phyloP scores from a whole-genome alignment of 1,139 yeast genomes.

The Protomyces macrosporus region DNA sequence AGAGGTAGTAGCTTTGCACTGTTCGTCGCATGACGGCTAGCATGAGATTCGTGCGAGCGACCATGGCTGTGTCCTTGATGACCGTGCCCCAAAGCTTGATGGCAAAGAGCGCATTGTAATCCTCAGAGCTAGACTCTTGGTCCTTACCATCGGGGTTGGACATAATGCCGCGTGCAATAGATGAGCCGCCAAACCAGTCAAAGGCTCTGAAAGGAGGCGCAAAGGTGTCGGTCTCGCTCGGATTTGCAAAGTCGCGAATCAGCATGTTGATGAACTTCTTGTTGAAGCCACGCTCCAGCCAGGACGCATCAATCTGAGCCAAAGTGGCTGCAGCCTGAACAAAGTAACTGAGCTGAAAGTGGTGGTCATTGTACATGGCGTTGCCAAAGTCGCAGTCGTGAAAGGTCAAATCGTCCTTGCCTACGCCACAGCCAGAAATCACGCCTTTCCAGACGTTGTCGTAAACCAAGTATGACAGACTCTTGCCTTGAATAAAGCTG shows the following conservation, averaged over 20 bases:
- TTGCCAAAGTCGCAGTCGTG: constrained; percentile 57
- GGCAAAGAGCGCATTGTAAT: constrained; percentile 64
- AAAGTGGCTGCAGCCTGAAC: constrained; percentile 73
- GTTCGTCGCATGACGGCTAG: constrained; percentile 59
- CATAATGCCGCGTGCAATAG: constrained; percentile 77
- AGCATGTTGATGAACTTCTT: constrained; percentile 61
- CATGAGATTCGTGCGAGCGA: constrained; percentile 69
- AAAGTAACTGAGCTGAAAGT: constrained; percentile 74
- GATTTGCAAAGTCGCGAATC: constrained; percentile 74
- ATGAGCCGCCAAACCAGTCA: constrained; percentile 77
- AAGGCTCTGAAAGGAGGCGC: constrained; percentile 78
- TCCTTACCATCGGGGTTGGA: constrained; percentile 69
- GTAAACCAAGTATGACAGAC: constrained; percentile 58
- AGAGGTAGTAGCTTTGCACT: constrained; percentile 58
- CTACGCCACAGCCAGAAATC: constrained; percentile 49
- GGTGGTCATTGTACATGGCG: constrained; percentile 71
- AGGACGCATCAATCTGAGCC: constrained; percentile 60
- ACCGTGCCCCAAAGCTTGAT: constrained; percentile 77
- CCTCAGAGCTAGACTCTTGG: constrained; percentile 72
- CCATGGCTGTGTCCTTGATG: constrained; percentile 66
- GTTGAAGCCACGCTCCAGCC: constrained; percentile 53
- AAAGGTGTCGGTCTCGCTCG: constrained; percentile 52
- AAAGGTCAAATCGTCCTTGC: constrained; percentile 45
- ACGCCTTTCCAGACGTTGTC: constrained; percentile 65
- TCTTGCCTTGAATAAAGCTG: constrained; percentile 49